Conservation (phyloP, 345 rosid species). For the Dipteronia dyeriana region DNA sequence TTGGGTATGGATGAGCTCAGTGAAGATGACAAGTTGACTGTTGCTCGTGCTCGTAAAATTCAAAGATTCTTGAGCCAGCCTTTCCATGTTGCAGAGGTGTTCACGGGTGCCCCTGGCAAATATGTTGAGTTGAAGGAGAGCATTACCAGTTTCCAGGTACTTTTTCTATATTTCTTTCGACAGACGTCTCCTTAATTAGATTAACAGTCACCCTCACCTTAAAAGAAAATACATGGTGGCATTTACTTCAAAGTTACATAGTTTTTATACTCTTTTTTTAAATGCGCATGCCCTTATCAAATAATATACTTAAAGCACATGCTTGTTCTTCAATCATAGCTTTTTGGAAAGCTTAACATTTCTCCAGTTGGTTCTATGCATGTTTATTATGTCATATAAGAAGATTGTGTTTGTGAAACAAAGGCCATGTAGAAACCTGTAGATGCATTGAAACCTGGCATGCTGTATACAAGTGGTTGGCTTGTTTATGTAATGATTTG, state of each 20-base stretch:
- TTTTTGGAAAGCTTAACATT: not conserved
- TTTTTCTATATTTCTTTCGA: not conserved
- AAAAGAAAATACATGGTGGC: not conserved
- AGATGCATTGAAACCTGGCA: not conserved
- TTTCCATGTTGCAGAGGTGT: conserved; percentile 98
- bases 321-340: not conserved
- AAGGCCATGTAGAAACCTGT: not conserved
- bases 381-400: not conserved
- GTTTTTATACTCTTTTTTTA: not conserved
- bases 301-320: not conserved
- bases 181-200: not conserved
- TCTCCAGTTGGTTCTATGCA: not conserved
- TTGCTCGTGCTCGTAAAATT: conserved; percentile 97
- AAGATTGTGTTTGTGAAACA: not conserved
- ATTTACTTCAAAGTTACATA: not conserved
- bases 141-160: conserved; percentile 92
- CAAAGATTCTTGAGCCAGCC: conserved; percentile 98
- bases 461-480: not conserved
- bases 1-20: conserved; percentile 99
- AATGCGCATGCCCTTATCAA: not conserved
- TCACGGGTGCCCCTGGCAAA: conserved; percentile 98
- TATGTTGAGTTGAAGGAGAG: conserved; percentile 95
- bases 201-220: not conserved
- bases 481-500: not conserved
- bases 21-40: conserved; percentile 98